phyloP scores from a whole-genome alignment of 352 stramenopile genomes.

The Pythium phragmitis region DNA sequence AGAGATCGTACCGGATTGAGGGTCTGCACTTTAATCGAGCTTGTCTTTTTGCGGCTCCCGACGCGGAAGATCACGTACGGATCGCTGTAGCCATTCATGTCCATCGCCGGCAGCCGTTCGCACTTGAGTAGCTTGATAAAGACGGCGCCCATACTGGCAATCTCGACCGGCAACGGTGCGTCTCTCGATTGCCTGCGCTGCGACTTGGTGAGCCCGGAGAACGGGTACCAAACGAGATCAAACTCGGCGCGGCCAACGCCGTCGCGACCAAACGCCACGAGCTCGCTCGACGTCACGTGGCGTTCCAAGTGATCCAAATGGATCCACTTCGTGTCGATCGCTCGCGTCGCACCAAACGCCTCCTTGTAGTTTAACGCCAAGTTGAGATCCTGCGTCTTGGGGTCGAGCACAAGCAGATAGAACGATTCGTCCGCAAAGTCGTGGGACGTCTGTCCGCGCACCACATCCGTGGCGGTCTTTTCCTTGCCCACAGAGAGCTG shows the following conservation, averaged over 20 bases:
- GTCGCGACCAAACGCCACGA: conserved; percentile 38
- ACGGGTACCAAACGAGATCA: conserved; percentile 44
- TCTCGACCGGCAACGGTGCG: conserved; percentile 33
- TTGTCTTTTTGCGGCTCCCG: conserved; percentile 36
- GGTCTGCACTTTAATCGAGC: conserved; percentile 36
- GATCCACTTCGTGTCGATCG: conserved; percentile 49
- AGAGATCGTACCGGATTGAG: conserved; percentile 38
- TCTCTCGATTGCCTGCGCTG: conserved; percentile 29
- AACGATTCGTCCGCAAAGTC: conserved; percentile 32
- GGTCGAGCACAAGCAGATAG: conserved; percentile 38
- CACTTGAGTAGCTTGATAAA: conserved; percentile 46
- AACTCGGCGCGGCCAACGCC: conserved; percentile 38
- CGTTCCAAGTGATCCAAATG: conserved; percentile 39
- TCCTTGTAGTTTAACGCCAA: conserved; percentile 43
- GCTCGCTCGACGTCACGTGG: conserved; percentile 31
- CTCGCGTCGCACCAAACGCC: conserved; percentile 28
- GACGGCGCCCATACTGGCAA: conserved; percentile 39
- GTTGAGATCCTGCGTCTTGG: conserved; percentile 44
- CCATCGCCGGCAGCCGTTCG: conserved; percentile 39
- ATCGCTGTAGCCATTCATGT: conserved; percentile 44
- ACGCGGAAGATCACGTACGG: conserved; percentile 49
- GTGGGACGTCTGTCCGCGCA: conserved; percentile 29
- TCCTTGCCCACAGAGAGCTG: conserved; percentile 37
- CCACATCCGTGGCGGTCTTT: conserved; percentile 25
- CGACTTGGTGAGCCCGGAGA: conserved; percentile 27